Base-by-base conservation (phyloP, 2,329 filamentous ascomycete species). In the Triangularia verruculosa region DNA sequence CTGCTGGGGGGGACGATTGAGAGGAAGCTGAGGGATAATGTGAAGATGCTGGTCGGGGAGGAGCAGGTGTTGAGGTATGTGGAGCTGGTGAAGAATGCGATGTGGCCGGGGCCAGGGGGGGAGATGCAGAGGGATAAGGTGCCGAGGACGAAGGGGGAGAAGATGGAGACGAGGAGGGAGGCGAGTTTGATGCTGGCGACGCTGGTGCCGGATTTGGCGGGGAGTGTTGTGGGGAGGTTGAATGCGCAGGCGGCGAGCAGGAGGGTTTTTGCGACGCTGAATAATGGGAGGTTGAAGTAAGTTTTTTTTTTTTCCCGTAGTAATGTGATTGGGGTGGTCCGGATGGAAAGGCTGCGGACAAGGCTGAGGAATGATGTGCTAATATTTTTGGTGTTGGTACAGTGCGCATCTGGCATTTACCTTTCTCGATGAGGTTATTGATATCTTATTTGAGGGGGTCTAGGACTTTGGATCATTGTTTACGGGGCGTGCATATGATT, bases 1-100 rank as follows among this genome's bases (percentile, higher is more conserved):
- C 85, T 99, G 5, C 86, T 99, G 1, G 95, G 95, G 13, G 94
- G 95, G 22, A 98, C 95, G 0, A 96, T 99, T 67, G 95, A 99
- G 78, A 89, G 93, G 64, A 97, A 97, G 76, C 90, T 98, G 28
- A 88, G 95, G 20, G 95, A 99, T 64, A 90, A 88, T 61, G 89
- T 93, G 51, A 89, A 87, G 68, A 80, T 84, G 52, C 79, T 96
- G 0, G 79, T 92, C 0, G 87, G 91, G 64, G 93, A 97, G 68
- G 90, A 95, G 20, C 88, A 88, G 2, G 78, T 98, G 9, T 80
- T 94, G 51, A 86, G 84, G 62, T 96, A 95, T 73, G 82, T 98
- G 32, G 82, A 84, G 24, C 78, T 92, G 62, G 76, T 94, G n/a
- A 89, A 86, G 68, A 88, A 91, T 60, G 86, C 79, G 9, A 86